phyloP scores from a whole-genome alignment of 2,329 filamentous ascomycete genomes.

The Lecanicillium sp. region DNA sequence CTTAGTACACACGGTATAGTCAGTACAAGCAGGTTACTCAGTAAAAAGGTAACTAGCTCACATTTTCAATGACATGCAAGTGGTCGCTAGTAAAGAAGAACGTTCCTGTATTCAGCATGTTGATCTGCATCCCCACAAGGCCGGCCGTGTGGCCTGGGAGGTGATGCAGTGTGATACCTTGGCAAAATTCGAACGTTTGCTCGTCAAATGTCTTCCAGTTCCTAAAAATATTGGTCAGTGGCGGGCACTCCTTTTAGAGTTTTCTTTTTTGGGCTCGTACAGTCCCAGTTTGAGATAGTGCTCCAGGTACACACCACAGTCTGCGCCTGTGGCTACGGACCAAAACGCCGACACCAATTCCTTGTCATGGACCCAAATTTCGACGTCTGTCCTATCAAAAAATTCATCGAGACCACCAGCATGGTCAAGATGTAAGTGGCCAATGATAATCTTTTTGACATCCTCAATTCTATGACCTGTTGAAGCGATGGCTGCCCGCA shows the following conservation, averaged over 20 bases:
- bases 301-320: conserved; percentile 12
- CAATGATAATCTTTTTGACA: conserved; percentile 36
- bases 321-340: conserved; percentile 29
- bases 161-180: conserved; percentile 15
- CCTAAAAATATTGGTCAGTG: conserved; percentile 2
- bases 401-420: conserved; percentile 40
- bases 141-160: conserved; percentile 16
- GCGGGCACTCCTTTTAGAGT: neutral
- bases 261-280: neutral
- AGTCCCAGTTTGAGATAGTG: conserved; percentile 11
- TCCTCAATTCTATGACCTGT: conserved; percentile 31
- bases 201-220: conserved; percentile 17
- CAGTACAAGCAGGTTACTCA: neutral
- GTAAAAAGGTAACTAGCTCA: neutral
- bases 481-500: conserved; percentile 12
- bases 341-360: conserved; percentile 38
- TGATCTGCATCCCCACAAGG: conserved; percentile 23
- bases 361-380: conserved; percentile 38
- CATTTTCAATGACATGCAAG: conserved; percentile 20
- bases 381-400: conserved; percentile 26
- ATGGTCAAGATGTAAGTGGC: conserved; percentile 39
- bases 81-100: conserved; percentile 26
- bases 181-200: conserved; percentile 13
- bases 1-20: conserved; percentile 10
- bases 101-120: conserved; percentile 20